Base-by-base conservation (phyloP, 2,329 filamentous ascomycete species). In the Hypoxylon sp. region DNA sequence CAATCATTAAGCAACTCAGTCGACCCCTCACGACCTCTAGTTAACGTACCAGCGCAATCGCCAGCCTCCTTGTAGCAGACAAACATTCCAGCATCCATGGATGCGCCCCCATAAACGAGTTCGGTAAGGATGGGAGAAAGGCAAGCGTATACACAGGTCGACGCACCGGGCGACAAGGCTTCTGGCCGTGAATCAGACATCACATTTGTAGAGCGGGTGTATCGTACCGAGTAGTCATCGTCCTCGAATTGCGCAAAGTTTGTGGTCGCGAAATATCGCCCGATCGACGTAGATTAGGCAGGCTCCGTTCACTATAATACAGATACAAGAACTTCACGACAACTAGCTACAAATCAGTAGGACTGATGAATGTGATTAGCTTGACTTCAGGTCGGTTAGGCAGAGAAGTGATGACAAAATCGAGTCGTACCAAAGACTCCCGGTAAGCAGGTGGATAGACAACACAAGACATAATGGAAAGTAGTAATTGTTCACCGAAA, bases 261-360 rank as follows among this genome's bases (percentile, higher is more conserved):
- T 41, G 25, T 5, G 3, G 36, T 46, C 38, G 5, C 6, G 11
- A 32, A 2, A 23, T 52, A 13, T 56, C 25, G 52, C 52, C 52
- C 52, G n/a, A 23, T 13, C 5, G 2, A 32, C 34, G n/a, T 56
- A 45, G 52, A 21, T n/a, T n/a, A 56, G 41, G 52, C 17, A 56
- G 52, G 52, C 17, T 23, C 19, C 34, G 52, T 56, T n/a, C 38
- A 11, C 13, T 49, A 49, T 49, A 49, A 49, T 49, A 49, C 46
- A 49, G n/a, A 17, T 3, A 32, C 5, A n/a, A 49, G 46, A 28
- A 25, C 25, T 17, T 25, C 7, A n/a, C n/a, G n/a, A n/a, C n/a
- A n/a, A n/a, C n/a, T n/a, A n/a, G n/a, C n/a, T n/a, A n/a, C n/a
- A n/a, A n/a, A 43, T 43, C 17, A 19, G 17, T 19, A 11, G 2